Evolutionary conservation across 2,329 filamentous ascomycete genomes (phyloP).

Genomic region (Verticillium zaregamsianum): DNA sequence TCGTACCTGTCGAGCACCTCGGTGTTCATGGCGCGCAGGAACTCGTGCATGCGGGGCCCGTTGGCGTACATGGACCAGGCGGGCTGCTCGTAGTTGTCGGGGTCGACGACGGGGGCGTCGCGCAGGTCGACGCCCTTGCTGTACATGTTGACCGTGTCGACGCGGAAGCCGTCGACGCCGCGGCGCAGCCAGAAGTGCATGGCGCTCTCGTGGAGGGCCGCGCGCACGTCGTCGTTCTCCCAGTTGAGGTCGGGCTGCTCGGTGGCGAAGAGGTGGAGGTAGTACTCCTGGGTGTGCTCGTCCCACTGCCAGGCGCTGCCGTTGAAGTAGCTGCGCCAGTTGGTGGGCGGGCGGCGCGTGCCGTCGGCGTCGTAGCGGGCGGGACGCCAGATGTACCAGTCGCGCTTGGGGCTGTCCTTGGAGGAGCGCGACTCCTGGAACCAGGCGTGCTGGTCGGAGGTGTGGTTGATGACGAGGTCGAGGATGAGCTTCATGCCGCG

Average conservation of each 20-base stretch:
- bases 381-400: conserved; percentile 64
- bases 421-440: conserved; percentile 63
- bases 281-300: conserved; percentile 69
- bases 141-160: conserved; percentile 72
- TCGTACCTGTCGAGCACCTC: conserved; percentile 53
- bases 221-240: conserved; percentile 64
- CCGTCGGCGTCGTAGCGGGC: conserved; percentile 51
- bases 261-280: conserved; percentile 69
- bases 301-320: conserved; percentile 68
- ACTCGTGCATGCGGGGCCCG: conserved; percentile 66
- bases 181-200: conserved; percentile 77
- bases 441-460: conserved; percentile 67
- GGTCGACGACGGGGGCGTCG: conserved; percentile 52
- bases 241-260: conserved; percentile 85
- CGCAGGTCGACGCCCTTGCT: conserved; percentile 57
- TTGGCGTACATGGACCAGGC: conserved; percentile 59
- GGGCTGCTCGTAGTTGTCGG: conserved; percentile 43
- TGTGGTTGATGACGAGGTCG: conserved; percentile 77
- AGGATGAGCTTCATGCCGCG: conserved; percentile 68
- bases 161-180: conserved; percentile 70
- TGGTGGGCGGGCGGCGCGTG: conserved; percentile 66
- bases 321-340: conserved; percentile 64
- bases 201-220: conserved; percentile 65
- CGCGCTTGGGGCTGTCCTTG: conserved; percentile 57
- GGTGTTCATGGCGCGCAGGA: conserved; percentile 60